A percentile compares a stretch with the other conserved stretches of the same genome.
Conservation (phyloP, 2,329 filamentous ascomycete species). For the Akanthomyces uredinophilus region DNA sequence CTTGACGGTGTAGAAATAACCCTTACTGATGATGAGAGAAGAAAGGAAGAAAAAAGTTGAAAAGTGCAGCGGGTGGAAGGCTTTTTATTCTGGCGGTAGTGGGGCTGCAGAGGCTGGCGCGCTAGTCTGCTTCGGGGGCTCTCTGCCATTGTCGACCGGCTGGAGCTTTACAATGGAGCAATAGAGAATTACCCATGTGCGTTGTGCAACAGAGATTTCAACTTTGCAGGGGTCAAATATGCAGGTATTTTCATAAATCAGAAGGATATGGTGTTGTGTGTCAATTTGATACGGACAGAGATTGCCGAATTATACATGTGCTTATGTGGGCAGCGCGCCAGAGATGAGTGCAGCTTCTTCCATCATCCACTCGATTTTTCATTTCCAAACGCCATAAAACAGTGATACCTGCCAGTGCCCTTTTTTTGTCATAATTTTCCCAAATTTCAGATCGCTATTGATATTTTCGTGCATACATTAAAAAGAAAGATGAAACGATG, state of each 20-base stretch:
- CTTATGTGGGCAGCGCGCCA: not conserved
- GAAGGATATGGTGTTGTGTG: not conserved
- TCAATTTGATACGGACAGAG: conserved; percentile 1
- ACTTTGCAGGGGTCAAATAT: not conserved
- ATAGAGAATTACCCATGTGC: not conserved
- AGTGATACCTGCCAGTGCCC: not conserved
- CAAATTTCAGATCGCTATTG: not conserved
- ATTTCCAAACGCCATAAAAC: conserved; percentile 5
- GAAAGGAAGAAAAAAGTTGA: conserved; percentile 23
- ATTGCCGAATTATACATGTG: not conserved
- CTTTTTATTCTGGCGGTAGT: conserved; percentile 11
- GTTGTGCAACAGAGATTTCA: not conserved
- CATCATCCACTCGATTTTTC: not conserved
- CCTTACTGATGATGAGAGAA: conserved; percentile 41
- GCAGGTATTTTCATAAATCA: not conserved
- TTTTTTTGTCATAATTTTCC: conserved; percentile 12
- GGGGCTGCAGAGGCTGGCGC: not conserved
- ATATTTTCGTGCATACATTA: not conserved
- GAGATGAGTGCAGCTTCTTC: not conserved
- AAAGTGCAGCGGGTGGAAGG: conserved; percentile 3
- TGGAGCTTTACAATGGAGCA: not conserved
- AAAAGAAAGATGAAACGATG: not conserved
- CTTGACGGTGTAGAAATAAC: conserved; percentile 47
- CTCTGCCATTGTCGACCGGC: conserved; percentile 11
- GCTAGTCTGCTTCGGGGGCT: conserved; percentile 10